Evolutionary conservation across 306 rosid genomes (phyloP), one percentile per base, ranked within the genome.

Genomic region (Lathyrus oleraceus): DNA sequence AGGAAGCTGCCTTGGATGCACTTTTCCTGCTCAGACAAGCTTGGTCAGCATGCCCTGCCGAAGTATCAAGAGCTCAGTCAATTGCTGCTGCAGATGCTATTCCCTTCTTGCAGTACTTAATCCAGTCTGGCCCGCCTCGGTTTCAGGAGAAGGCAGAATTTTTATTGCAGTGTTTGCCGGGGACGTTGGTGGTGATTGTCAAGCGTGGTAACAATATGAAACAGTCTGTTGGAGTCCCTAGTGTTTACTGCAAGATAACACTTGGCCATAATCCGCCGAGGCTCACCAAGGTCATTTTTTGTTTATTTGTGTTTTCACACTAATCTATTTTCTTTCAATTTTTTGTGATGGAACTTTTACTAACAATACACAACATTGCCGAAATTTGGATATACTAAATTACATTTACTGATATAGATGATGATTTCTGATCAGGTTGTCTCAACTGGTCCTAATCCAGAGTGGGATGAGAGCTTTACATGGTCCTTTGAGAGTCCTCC

Each of bases 401-500:
- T 78, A 13, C 62, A 30, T 60, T 60, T 78, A 13, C 62, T 66
- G 53, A 75, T 39, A 75, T 47, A 28, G 13, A 40, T 47, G 61
- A 66, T 44, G 27, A 19, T 66, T 71, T 40, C 16, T 78, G 74
- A 70, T 79, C 91, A 94, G 99, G 87, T 94, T 77, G 91, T 94
- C 57, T 85, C 98, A 36, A 90, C 96, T 21, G 97, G 99, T 65
- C 96, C 99, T 8, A 91, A 87, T 78, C 99, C 97, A 0, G 95
- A 94, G 72, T 90, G 97, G 97, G 97, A 91, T 19, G 99, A 94
- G 86, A 88, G 82, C 88, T 94, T 94, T 83, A 72, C 87, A 23
- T 94, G 99, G 99, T 76, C 97, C 78, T 94, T 94, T 76, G 97
- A 94, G 88, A 94, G 99, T 79, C 97, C 98, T 60, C 98, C 98